Evolutionary conservation across 345 rosid genomes (phyloP), one percentile per base, ranked within the genome.

Genomic region (Aquilaria sinensis): DNA sequence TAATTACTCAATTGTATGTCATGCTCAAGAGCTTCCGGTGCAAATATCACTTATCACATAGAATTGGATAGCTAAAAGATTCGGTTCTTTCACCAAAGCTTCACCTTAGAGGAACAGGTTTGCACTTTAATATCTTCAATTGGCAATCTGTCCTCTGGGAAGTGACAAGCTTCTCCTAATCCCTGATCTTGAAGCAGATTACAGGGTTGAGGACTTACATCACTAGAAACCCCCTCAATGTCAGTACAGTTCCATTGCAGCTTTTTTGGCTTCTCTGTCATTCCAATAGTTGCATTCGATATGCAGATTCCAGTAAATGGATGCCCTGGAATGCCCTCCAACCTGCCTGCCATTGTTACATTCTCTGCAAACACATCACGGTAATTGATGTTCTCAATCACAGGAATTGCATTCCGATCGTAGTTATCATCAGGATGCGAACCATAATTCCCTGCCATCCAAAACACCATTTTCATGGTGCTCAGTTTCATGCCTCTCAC

Each of bases 401-500:
- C 69, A 1, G 97, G 86, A 23, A 88, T 59, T 0, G 97, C 98
- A 0, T 84, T 82, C 1, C 86, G 85, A 70, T 90, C 90, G 47
- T 72, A 90, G 57, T 86, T 78, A 10, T 79, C 73, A 59, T 86
- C 96, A 0, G 98, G 84, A 49, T 93, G 98, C 4, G 88, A 77
- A 7, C 83, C 90, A 33, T 90, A 93, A 31, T 80, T 70, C 12
- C 98, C 92, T n/a, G 96, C 84, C 82, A 93, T 88, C 98, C 96
- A 93, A 51, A 88, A 93, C 1, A 77, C 96, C 69, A 80, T 84
- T 54, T 93, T 83, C 97, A 88, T 88, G 3, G 94, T 86, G 14
- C 71, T 66, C 89, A 93, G 68, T 0, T 74, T 80, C 85, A 90
- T 74, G 41, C 88, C 74, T 74, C 85, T 74, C 23, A 80, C 96